These are phyloP conservation scores for Fomitopsis pinicola DNA, from an alignment of 1,284 basidiomycete species.

Conservation along the genomic window DNA sequence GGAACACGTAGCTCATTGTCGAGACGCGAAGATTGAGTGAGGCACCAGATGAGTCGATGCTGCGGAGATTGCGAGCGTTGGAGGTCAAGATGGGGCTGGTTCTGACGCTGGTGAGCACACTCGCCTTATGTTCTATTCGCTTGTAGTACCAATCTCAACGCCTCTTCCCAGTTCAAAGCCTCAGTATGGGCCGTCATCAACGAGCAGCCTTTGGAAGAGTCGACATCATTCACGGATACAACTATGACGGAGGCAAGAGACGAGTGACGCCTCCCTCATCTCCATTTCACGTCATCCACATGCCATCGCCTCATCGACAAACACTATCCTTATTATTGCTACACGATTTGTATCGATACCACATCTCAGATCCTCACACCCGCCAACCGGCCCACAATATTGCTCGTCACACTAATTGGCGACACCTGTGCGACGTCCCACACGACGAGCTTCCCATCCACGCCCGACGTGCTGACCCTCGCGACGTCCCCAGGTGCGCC, in stretches of 20 bases:
- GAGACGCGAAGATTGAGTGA: conserved; percentile 59
- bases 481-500: conserved; percentile 57
- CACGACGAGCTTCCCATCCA: conserved; percentile 91
- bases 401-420: conserved; percentile 18
- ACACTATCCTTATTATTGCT: conserved; percentile 5
- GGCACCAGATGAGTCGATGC: conserved; percentile 69
- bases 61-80: conserved; percentile 77
- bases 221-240: conserved; percentile 26
- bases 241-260: conserved; percentile 32
- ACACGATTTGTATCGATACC: conserved; percentile 18
- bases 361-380: conserved; percentile 43
- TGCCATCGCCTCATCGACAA: neutral
- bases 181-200: conserved; percentile 94
- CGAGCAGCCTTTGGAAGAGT: conserved; percentile 64
- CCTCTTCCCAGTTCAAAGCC: conserved; percentile 73
- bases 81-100: conserved; percentile 96
- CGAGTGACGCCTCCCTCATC: neutral
- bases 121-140: neutral
- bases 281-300: neutral
- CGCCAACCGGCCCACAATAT: conserved; percentile 34
- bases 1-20: conserved; percentile 42
- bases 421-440: conserved; percentile 75
- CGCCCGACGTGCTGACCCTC: conserved; percentile 88
- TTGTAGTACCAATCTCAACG: neutral
- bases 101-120: conserved; percentile 68